phyloP scores from a whole-genome alignment of 2,329 filamentous ascomycete genomes.

The Huntiella abstrusa region DNA sequence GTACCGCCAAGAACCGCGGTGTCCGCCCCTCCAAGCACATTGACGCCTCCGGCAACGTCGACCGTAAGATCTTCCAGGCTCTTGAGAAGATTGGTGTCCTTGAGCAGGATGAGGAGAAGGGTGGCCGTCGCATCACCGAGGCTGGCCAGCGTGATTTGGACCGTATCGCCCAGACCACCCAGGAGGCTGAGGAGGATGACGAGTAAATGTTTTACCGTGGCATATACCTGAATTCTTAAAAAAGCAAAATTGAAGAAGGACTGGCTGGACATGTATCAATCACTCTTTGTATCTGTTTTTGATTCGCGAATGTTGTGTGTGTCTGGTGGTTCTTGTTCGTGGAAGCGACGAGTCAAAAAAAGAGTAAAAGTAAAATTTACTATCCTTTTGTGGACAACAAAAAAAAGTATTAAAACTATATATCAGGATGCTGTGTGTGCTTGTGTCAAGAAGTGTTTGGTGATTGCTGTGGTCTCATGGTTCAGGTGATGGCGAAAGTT shows the following conservation, averaged over 20 bases:
- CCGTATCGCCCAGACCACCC: slow-evolving; percentile 70
- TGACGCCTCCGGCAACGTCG: slow-evolving; percentile 82
- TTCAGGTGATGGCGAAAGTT: too few species aligned
- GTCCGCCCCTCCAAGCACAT: slow-evolving; percentile 83
- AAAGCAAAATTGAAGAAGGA: too few species aligned
- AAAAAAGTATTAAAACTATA: slow-evolving; percentile 9
- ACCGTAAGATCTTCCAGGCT: slow-evolving; percentile 93
- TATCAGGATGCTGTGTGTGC: background rate
- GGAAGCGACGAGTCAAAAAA: too few species aligned
- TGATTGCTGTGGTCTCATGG: background rate
- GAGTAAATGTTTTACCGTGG: slow-evolving; percentile 30
- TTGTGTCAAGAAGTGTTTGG: background rate
- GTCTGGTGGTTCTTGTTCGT: too few species aligned
- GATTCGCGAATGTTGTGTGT: too few species aligned
- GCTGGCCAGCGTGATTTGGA: slow-evolving; percentile 97
- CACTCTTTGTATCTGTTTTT: too few species aligned
- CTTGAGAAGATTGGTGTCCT: slow-evolving; percentile 99
- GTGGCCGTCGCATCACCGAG: slow-evolving; percentile 95
- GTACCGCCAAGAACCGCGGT: slow-evolving; percentile 92
- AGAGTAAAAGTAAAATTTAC: too few species aligned
- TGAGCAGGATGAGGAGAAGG: slow-evolving; percentile 96
- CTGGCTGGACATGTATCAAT: too few species aligned
- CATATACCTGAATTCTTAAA: background rate
- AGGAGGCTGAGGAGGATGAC: slow-evolving; percentile 50
- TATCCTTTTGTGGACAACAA: background rate